phyloP scores from a whole-genome alignment of 805 yeast genomes.

The Priceomyces melissophilus region DNA sequence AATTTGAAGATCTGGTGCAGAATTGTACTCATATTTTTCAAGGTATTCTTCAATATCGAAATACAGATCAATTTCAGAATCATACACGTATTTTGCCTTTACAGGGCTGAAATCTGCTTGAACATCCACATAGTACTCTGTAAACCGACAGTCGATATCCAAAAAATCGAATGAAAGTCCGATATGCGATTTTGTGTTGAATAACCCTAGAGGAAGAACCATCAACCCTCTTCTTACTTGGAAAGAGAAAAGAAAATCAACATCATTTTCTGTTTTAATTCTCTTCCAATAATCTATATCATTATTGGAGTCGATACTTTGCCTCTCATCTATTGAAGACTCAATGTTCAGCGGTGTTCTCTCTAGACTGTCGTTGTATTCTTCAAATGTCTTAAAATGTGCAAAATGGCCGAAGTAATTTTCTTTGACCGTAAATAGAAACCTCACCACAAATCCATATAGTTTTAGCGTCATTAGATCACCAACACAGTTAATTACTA shows the following conservation, averaged over 20 bases:
- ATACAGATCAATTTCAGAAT: constrained; percentile 17
- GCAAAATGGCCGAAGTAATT: constrained; percentile 86
- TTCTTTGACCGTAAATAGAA: constrained; percentile 71
- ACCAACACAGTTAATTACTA: constrained; percentile 62
- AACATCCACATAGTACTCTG: constrained; percentile 90
- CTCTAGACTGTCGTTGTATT: constrained; percentile 47
- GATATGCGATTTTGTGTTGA: constrained; percentile 58
- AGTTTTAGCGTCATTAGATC: constrained; percentile 64
- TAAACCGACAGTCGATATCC: constrained; percentile 79
- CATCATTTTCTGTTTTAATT: constrained; percentile 61
- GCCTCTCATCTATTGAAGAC: not conserved
- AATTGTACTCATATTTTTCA: constrained; percentile 6
- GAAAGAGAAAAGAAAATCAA: constrained; percentile 72
- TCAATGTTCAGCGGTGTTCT: constrained; percentile 2
- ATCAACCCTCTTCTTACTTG: constrained; percentile 68
- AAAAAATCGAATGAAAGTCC: constrained; percentile 61
- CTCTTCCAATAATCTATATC: constrained; percentile 31
- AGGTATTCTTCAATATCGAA: constrained; percentile 24
- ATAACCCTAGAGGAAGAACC: constrained; percentile 69
- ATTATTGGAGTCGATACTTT: not conserved
- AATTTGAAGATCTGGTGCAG: constrained; percentile 45
- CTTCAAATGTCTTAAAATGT: constrained; percentile 85
- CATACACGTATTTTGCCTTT: constrained; percentile 29
- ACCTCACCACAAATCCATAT: constrained; percentile 77
- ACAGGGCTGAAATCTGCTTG: constrained; percentile 70